These are phyloP conservation scores for Chenopodium suecicum DNA, from an alignment of 148 eudicot species.

Conservation along the genomic window DNA sequence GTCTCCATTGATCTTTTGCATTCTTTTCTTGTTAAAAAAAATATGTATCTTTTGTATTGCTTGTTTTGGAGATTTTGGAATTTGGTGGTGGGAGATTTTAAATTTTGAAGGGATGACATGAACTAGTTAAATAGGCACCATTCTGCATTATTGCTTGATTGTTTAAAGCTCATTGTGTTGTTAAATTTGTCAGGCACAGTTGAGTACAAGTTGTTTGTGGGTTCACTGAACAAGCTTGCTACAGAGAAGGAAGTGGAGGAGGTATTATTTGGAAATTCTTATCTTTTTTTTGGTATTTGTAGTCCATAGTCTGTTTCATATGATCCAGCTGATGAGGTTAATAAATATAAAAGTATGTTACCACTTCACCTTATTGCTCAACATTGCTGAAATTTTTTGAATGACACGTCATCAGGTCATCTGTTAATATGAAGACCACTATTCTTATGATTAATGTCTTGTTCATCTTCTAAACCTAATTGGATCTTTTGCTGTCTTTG, in stretches of 20 bases:
- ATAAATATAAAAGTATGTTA: not conserved
- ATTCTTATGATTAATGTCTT: too few species aligned
- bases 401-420: too few species aligned
- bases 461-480: too few species aligned
- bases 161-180: conserved; percentile 22
- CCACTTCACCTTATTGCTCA: not conserved
- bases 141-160: conserved; percentile 1
- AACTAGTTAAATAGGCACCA: not conserved
- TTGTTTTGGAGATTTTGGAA: not conserved
- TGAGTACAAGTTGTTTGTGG: conserved; percentile 92
- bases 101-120: not conserved
- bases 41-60: not conserved
- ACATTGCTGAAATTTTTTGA: not conserved
- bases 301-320: not conserved
- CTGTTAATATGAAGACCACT: too few species aligned
- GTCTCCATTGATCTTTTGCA: not conserved
- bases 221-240: conserved; percentile 82
- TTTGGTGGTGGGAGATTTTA: not conserved
- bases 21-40: not conserved
- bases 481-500: too few species aligned
- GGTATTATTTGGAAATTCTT: conserved; percentile 36
- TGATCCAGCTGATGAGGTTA: too few species aligned
- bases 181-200: conserved; percentile 62
- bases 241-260: conserved; percentile 93
- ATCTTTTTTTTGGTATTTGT: not conserved